Evolutionary conservation across 139 green algal species (phyloP).

Genomic region (Marvania coccoides): DNA sequence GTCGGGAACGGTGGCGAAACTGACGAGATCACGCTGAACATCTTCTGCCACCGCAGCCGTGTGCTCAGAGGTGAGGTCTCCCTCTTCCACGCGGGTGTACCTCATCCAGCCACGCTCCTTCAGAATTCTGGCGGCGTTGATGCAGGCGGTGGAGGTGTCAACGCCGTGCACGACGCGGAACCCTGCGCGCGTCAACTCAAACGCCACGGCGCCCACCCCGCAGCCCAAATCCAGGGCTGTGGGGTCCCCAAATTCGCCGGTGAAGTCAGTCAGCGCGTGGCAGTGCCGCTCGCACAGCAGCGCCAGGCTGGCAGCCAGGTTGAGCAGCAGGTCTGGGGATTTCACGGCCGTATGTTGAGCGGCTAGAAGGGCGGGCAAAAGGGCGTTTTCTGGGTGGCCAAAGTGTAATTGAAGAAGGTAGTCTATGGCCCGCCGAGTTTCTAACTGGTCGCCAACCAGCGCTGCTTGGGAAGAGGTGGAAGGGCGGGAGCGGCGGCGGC

Average conservation of each 20-base stretch:
- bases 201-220: conserved; percentile 51
- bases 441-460: no score
- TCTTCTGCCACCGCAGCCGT: conserved; percentile 24
- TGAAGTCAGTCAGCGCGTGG: conserved; percentile 34
- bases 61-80: conserved; percentile 41
- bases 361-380: no score
- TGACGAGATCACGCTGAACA: conserved; percentile 36
- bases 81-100: conserved; percentile 52
- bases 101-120: conserved; percentile 34
- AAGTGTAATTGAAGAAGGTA: conserved; percentile 47
- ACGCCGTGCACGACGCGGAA: conserved; percentile 64
- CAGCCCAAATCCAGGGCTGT: conserved; percentile 71
- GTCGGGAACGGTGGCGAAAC: conserved; percentile 22
- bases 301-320: conserved; percentile 19
- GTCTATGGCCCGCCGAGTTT: conserved; percentile 37
- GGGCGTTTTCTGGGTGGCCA: conserved; percentile 15
- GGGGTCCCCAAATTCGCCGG: conserved; percentile 3
- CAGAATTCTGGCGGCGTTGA: conserved; percentile 43
- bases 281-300: conserved; percentile 35
- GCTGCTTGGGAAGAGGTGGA: no score
- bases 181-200: conserved; percentile 49
- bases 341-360: no score
- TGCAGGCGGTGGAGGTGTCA: conserved; percentile 41
- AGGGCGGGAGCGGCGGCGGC: no score
- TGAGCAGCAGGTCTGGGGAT: conserved; percentile 1